A percentile compares a stretch with the other conserved stretches of the same genome.
These are phyloP conservation scores for Cryphonectria nitschkei DNA, from an alignment of 2,329 filamentous ascomycete species.

Conservation along the genomic window DNA sequence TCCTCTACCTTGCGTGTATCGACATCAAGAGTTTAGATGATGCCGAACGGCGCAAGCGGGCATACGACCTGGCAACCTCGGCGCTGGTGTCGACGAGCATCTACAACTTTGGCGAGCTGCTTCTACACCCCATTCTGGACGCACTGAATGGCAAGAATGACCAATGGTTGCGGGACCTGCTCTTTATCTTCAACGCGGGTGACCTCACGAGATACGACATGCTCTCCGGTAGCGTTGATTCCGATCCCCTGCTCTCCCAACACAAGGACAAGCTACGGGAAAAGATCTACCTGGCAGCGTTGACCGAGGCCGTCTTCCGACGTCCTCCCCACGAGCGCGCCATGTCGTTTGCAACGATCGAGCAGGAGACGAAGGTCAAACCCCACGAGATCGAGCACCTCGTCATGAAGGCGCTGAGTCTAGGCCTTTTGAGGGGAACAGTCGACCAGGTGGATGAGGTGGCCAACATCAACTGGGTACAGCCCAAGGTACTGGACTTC, in stretches of 20 bases:
- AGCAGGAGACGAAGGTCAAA: constrained; percentile 88
- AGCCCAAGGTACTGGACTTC: constrained; percentile 96
- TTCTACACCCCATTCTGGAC: constrained; percentile 94
- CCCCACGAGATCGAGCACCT: constrained; percentile 94
- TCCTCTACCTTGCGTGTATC: constrained; percentile 96
- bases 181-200: constrained; percentile 96
- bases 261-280: constrained; percentile 87
- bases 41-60: constrained; percentile 77
- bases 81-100: constrained; percentile 92
- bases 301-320: constrained; percentile 95
- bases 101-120: constrained; percentile 99
- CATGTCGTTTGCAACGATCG: constrained; percentile 89
- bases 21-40: constrained; percentile 75
- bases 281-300: constrained; percentile 95
- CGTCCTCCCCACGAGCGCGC: constrained; percentile 93
- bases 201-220: constrained; percentile 87
- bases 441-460: constrained; percentile 97
- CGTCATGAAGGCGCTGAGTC: constrained; percentile 97
- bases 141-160: constrained; percentile 72
- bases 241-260: constrained; percentile 77
- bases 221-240: constrained; percentile 77
- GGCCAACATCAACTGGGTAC: constrained; percentile 96
- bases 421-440: constrained; percentile 85
- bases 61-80: constrained; percentile 90
- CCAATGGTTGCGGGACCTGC: constrained; percentile 89